phyloP scores from a whole-genome alignment of 2,329 filamentous ascomycete genomes.

The Cladosporium velox region DNA sequence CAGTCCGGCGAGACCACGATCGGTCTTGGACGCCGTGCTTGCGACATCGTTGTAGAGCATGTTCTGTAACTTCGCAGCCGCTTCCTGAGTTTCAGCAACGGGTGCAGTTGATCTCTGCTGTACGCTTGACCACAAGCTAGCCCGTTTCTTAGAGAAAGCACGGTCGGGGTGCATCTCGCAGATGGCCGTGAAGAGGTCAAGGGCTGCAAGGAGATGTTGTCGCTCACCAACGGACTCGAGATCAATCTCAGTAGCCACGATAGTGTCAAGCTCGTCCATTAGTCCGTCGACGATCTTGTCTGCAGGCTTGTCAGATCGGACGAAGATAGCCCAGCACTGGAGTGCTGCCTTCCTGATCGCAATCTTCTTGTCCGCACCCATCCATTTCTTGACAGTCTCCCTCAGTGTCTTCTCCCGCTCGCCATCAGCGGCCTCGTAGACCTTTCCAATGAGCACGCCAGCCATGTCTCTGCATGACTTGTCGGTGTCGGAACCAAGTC shows the following conservation, averaged over 20 bases:
- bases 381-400: conserved; percentile 69
- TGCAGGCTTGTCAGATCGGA: conserved; percentile 66
- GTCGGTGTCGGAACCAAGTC: conserved; percentile 85
- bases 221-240: conserved; percentile 61
- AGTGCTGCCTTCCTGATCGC: conserved; percentile 72
- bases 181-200: conserved; percentile 69
- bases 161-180: conserved; percentile 65
- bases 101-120: conserved; percentile 65
- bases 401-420: conserved; percentile 67
- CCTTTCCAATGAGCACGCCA: conserved; percentile 73
- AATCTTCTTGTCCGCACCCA: conserved; percentile 71
- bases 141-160: conserved; percentile 61
- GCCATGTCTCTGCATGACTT: conserved; percentile 82
- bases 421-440: conserved; percentile 76
- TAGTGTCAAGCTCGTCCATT: conserved; percentile 51
- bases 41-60: conserved; percentile 81
- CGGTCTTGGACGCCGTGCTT: conserved; percentile 55
- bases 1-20: conserved; percentile 55
- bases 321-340: conserved; percentile 80
- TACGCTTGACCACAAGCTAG: conserved; percentile 70
- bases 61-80: conserved; percentile 71
- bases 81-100: conserved; percentile 73
- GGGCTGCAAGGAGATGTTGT: conserved; percentile 72
- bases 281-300: conserved; percentile 69
- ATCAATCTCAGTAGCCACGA: conserved; percentile 53